Base-by-base conservation (phyloP, 495 filamentous ascomycete genomes). In the Acidiella bohemica region DNA sequence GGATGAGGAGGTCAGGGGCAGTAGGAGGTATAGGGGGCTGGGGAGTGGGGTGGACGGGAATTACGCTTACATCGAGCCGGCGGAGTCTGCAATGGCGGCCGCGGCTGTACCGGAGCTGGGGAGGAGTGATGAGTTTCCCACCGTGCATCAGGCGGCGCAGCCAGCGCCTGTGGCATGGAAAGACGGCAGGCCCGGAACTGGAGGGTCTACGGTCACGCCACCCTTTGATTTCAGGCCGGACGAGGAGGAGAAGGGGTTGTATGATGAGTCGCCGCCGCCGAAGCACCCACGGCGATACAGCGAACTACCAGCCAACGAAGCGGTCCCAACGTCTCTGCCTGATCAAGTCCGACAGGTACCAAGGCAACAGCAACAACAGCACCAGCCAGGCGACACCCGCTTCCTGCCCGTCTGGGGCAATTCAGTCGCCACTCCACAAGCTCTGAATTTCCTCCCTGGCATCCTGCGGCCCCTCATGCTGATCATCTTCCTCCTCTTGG, bases 381-480 rank as follows among this genome's bases (percentile, higher is more conserved):
- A 7, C 19, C 32, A 29, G 19, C 45, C 38, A 41, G 30, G 8
- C 42, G 38, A 34, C 42, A 66, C 72, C 46, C 55, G 67, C 5
- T 76, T 75, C 42, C 55, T 72, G n/a, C 60, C 73, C 9, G 60
- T 73, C 14, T 58, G 18, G 5, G 24, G 25, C 21, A n/a, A 22
- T 18, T n/a, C 2, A 16, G 60, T 73, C 36, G 71, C 8, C 8
- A 8, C 7, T 2, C 23, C 28, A 13, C 12, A 76, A 1, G 60
- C 67, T 3, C 65, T 86, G 14, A 67, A 71, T 34, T 80, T 73
- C 53, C 64, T 79, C 22, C 86, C 86, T 4, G 52, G 63, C 49
- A 72, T 77, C 10, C 63, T 94, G 30, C 75, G 80, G 18, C 60
- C 76, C 0, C 60, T 64, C 41, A 74, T 73, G 8, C 61, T 93